These are phyloP conservation scores for Dispira simplex DNA, from an alignment of 192 early-diverging fungal genomes.

Conservation along the genomic window DNA sequence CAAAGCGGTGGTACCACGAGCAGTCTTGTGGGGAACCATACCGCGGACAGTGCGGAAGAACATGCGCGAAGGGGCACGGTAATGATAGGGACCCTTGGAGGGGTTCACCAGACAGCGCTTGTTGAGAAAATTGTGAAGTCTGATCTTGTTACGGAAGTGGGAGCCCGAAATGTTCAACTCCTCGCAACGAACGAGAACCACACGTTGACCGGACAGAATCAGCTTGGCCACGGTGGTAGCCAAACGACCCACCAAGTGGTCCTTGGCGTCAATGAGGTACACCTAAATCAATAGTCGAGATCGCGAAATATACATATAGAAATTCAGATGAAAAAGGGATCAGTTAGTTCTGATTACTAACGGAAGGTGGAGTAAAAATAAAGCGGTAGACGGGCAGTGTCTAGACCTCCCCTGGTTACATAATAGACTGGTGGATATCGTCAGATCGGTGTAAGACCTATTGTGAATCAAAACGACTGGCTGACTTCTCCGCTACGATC, in stretches of 20 bases:
- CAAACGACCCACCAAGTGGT: conserved; percentile 94
- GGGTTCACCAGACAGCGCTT: conserved; percentile 98
- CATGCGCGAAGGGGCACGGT: conserved; percentile 93
- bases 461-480: too few species aligned
- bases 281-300: conserved; percentile 36
- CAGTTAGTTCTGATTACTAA: too few species aligned
- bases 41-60: conserved; percentile 96
- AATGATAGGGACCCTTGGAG: conserved; percentile 93
- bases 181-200: conserved; percentile 96
- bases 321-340: too few species aligned
- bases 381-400: too few species aligned
- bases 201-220: conserved; percentile 91
- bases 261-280: conserved; percentile 98
- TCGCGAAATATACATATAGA: too few species aligned
- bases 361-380: too few species aligned
- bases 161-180: conserved; percentile 96
- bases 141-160: conserved; percentile 99
- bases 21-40: conserved; percentile 99
- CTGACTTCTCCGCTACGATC: too few species aligned
- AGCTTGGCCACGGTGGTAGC: conserved; percentile 97
- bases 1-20: conserved; percentile 92
- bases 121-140: conserved; percentile 90
- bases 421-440: too few species aligned
- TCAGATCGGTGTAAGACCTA: too few species aligned
- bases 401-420: too few species aligned